Percentiles rank a stretch among this genome's conserved stretches.
Evolutionary conservation across 371 early-diverging fungal species (phyloP).

Genomic region (Syncephalastrum contaminatum): DNA sequence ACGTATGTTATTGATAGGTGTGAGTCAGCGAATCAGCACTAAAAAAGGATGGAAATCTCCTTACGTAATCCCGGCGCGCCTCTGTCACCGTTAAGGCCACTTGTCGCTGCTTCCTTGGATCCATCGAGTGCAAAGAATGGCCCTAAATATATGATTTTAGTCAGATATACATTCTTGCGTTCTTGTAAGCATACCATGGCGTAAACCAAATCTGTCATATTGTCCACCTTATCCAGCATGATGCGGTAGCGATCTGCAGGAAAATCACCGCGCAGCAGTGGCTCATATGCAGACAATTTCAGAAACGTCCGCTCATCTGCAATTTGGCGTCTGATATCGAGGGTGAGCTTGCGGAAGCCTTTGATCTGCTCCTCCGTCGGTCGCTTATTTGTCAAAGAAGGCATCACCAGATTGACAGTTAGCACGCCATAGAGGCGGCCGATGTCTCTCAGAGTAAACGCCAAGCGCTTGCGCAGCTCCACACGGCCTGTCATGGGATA

Average conservation of each 20-base stretch:
- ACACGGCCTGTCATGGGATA: conserved; percentile 38
- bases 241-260: conserved; percentile 26
- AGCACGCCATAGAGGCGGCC: conserved; percentile 36
- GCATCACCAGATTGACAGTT: conserved; percentile 12
- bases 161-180: too few relatives aligned
- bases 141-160: too few relatives aligned
- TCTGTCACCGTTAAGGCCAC: conserved; percentile 23
- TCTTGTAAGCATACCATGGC: conserved; percentile 28
- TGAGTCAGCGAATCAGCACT: background rate
- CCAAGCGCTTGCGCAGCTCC: conserved; percentile 41
- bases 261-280: conserved; percentile 40
- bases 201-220: conserved; percentile 36
- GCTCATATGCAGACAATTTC: conserved; percentile 33
- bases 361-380: conserved; percentile 19
- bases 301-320: conserved; percentile 31
- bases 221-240: conserved; percentile 37
- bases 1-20: background rate
- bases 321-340: conserved; percentile 38
- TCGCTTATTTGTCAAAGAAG: background rate
- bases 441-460: conserved; percentile 40
- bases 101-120: conserved; percentile 18
- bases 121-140: conserved; percentile 6
- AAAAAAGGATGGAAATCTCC: background rate
- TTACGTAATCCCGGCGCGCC: conserved; percentile 45
- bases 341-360: conserved; percentile 25